Conservation (phyloP, 345 rosid genomes). For the thale cress (Arabidopsis thaliana) region DNA sequence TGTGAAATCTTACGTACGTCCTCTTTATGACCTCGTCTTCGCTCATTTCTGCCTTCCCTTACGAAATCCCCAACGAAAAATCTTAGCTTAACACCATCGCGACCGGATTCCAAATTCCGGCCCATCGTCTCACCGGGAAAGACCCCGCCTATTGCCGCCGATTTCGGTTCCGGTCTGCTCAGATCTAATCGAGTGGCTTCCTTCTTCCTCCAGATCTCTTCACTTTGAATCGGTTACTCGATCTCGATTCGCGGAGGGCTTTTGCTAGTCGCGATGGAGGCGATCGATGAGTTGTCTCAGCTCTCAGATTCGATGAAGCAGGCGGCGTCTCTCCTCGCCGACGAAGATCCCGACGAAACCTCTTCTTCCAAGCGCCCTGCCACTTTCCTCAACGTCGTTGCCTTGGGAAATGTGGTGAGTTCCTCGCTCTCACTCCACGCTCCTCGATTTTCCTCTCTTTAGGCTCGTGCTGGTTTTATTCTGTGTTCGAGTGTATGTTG, state of each 20-base stretch:
- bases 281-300: slow-evolving; percentile 89
- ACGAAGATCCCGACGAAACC: slow-evolving; percentile 81
- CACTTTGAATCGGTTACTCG: slow-evolving; percentile 29
- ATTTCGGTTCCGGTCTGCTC: slow-evolving; percentile 18
- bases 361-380: slow-evolving; percentile 68
- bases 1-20: slow-evolving; percentile 27
- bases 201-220: slow-evolving; percentile 42
- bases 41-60: background rate
- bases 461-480: background rate
- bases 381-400: slow-evolving; percentile 82
- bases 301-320: slow-evolving; percentile 92
- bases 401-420: slow-evolving; percentile 91
- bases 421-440: background rate
- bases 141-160: slow-evolving; percentile 3
- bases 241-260: slow-evolving; percentile 30
- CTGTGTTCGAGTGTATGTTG: slow-evolving; percentile 31
- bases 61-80: slow-evolving; percentile 10
- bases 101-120: slow-evolving; percentile 37
- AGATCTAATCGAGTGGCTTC: slow-evolving; percentile 36
- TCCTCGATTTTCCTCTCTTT: background rate
- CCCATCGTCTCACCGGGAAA: slow-evolving; percentile 13
- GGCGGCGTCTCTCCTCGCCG: slow-evolving; percentile 88
- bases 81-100: slow-evolving; percentile 27
- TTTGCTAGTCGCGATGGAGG: slow-evolving; percentile 66
- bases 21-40: slow-evolving; percentile 41